These are phyloP conservation scores for Candolleomyces eurysporus DNA, from an alignment of 768 basidiomycete genomes.

Conservation along the genomic window DNA sequence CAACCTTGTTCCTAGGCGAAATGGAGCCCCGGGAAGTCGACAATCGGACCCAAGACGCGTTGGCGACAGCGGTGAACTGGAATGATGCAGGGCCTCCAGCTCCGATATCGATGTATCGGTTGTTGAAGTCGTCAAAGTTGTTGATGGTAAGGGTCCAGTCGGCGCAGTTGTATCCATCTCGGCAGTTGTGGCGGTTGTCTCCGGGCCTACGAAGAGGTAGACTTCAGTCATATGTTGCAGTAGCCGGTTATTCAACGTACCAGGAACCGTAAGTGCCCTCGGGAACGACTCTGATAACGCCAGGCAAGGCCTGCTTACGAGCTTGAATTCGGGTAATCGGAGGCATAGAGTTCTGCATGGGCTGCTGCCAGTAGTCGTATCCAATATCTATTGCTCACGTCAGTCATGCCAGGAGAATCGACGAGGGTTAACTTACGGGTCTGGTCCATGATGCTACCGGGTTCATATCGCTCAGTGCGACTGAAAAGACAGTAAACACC, in stretches of 20 bases:
- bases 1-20: slow-evolving; percentile 33
- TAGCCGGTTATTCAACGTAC: slow-evolving; percentile 25
- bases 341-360: slow-evolving; percentile 63
- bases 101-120: slow-evolving; percentile 60
- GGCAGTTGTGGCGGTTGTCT: slow-evolving; percentile 62
- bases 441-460: slow-evolving; percentile 66
- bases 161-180: slow-evolving; percentile 44
- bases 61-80: slow-evolving; percentile 48
- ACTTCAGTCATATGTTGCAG: not conserved
- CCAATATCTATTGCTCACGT: slow-evolving; percentile 38
- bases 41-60: slow-evolving; percentile 53
- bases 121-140: slow-evolving; percentile 50
- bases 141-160: slow-evolving; percentile 52
- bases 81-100: slow-evolving; percentile 59
- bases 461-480: not conserved
- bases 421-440: slow-evolving; percentile 38
- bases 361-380: slow-evolving; percentile 73
- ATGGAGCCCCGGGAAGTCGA: slow-evolving; percentile 48
- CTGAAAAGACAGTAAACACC: not conserved
- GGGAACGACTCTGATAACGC: slow-evolving; percentile 61
- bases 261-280: slow-evolving; percentile 64
- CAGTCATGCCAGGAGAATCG: not conserved
- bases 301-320: slow-evolving; percentile 55
- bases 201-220: slow-evolving; percentile 48
- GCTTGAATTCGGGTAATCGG: slow-evolving; percentile 48